Evolutionary conservation across 371 early-diverging fungal genomes (phyloP).

Genomic region (Batrachochytrium dendrobatidis): DNA sequence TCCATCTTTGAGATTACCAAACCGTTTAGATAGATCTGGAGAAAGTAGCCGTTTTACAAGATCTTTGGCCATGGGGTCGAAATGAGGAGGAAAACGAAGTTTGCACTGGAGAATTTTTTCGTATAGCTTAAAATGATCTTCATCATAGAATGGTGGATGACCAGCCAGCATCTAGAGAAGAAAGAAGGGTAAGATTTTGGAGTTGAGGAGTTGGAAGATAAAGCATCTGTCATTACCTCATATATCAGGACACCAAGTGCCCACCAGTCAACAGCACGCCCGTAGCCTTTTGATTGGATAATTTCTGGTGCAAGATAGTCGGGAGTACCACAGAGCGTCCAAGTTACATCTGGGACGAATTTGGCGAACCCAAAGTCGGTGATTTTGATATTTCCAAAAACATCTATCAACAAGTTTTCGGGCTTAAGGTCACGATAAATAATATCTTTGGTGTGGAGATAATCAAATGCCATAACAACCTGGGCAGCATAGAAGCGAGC

Average conservation of each 20-base stretch:
- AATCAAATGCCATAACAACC: constrained; percentile 58
- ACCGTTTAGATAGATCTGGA: constrained; percentile 81
- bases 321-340: constrained; percentile 99
- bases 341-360: constrained; percentile 85
- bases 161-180: constrained; percentile 60
- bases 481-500: constrained; percentile 68
- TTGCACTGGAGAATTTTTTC: constrained; percentile 88
- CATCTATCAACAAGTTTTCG: constrained; percentile 82
- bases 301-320: constrained; percentile 98
- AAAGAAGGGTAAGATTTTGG: not conserved
- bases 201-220: not conserved
- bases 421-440: constrained; percentile 70
- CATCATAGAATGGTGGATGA: constrained; percentile 95
- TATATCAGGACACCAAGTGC: constrained; percentile 92
- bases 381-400: constrained; percentile 95
- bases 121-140: constrained; percentile 76
- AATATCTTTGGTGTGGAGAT: constrained; percentile 53
- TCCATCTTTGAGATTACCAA: constrained; percentile 86
- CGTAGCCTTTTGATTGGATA: constrained; percentile 92
- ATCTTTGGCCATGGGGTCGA: constrained; percentile 86
- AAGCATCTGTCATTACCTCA: constrained; percentile 42
- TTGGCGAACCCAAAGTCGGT: constrained; percentile 99
- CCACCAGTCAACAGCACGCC: constrained; percentile 95
- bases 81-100: constrained; percentile 80
- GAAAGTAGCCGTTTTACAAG: constrained; percentile 80